Evolutionary conservation across 495 filamentous ascomycete genomes (phyloP).

Genomic region (Xylaria curta): DNA sequence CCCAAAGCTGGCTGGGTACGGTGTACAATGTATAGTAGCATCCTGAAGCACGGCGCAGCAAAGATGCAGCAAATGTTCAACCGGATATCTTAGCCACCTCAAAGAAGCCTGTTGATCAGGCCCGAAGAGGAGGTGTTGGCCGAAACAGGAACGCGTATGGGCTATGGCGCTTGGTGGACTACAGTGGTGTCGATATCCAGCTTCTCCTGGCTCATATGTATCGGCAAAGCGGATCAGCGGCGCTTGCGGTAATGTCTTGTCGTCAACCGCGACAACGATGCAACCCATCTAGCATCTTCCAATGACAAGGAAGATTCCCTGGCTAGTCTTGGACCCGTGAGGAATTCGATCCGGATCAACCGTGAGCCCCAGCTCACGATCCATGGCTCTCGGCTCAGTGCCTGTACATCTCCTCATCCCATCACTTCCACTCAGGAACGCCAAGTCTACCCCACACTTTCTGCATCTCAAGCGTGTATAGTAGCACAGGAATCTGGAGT

Average conservation of each 20-base stretch:
- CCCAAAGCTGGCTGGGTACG: constrained; percentile 3
- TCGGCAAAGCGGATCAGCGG: constrained; percentile 24
- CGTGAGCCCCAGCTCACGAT: constrained; percentile 29
- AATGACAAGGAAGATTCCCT: constrained; percentile 32
- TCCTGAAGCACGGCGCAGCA: constrained; percentile 7
- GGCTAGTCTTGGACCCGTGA: constrained; percentile 36
- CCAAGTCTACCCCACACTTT: constrained; percentile 46
- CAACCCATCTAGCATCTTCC: constrained; percentile 30
- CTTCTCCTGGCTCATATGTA: constrained; percentile 19
- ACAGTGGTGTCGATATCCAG: neutral
- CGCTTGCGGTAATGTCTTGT: constrained; percentile 26
- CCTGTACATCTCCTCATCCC: constrained; percentile 32
- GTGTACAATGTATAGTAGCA: neutral
- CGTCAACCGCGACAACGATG: constrained; percentile 23
- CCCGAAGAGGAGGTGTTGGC: constrained; percentile 22
- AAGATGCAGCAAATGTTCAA: constrained; percentile 22
- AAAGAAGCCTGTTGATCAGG: constrained; percentile 19
- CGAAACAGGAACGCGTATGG: constrained; percentile 16
- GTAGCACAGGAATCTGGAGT: constrained; percentile 45
- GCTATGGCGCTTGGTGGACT: constrained; percentile 1
- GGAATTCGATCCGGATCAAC: constrained; percentile 43
- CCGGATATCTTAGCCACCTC: constrained; percentile 15
- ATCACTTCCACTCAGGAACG: constrained; percentile 25
- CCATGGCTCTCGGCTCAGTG: constrained; percentile 31
- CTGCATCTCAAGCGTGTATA: constrained; percentile 37